These are phyloP conservation scores for Mycena indigotica DNA, from an alignment of 768 basidiomycete species.

Conservation along the genomic window DNA sequence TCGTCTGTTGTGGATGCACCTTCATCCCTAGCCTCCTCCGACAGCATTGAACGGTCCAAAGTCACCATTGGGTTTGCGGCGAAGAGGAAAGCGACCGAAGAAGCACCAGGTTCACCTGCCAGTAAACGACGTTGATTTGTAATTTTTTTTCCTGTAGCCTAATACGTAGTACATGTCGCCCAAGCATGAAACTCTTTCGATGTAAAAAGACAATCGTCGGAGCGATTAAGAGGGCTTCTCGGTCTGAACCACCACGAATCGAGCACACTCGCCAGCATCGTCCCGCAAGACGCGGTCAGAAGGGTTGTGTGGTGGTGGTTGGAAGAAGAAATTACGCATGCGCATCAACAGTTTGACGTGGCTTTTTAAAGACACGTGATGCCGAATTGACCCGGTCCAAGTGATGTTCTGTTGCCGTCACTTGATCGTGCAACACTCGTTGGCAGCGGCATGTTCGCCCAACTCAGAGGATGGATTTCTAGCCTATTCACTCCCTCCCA, in stretches of 20 bases:
- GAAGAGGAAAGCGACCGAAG: conserved; percentile 80
- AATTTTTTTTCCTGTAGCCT: neutral
- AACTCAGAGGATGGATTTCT: conserved; percentile 34
- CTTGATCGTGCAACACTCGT: too few relatives aligned
- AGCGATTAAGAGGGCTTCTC: conserved; percentile 81
- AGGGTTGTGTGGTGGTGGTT: conserved; percentile 49
- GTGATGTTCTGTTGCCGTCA: too few relatives aligned
- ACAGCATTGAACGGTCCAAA: conserved; percentile 64
- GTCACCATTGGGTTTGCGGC: conserved; percentile 76
- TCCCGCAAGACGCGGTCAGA: conserved; percentile 58
- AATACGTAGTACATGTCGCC: conserved; percentile 51
- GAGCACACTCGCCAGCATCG: conserved; percentile 44
- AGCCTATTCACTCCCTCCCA: conserved; percentile 12
- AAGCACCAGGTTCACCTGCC: conserved; percentile 66
- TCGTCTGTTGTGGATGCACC: conserved; percentile 58
- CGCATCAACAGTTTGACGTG: conserved; percentile 25
- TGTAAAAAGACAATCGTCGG: conserved; percentile 69
- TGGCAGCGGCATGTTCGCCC: conserved; percentile 38
- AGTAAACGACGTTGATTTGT: conserved; percentile 53
- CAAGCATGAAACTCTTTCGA: conserved; percentile 84
- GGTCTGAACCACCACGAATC: conserved; percentile 51
- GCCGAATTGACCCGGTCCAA: too few relatives aligned
- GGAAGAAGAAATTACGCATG: conserved; percentile 28
- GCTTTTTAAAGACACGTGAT: neutral
- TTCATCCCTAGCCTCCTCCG: conserved; percentile 48